Percentiles rank a stretch among this genome's conserved stretches.
Conservation (phyloP, 2,329 filamentous ascomycete genomes). For the Venturia effusa region DNA sequence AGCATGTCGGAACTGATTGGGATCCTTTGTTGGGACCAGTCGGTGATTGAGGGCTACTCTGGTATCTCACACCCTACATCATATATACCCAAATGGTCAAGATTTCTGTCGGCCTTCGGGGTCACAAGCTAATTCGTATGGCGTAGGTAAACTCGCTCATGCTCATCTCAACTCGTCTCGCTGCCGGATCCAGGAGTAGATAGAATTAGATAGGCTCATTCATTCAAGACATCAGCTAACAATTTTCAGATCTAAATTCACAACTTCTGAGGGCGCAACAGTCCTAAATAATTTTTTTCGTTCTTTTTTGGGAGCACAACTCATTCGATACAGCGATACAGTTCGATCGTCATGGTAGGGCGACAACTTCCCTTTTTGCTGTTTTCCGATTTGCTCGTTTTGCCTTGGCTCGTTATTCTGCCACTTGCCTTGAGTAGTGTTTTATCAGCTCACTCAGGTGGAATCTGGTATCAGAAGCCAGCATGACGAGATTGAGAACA, state of each 20-base stretch:
- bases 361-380: too few species aligned
- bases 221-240: background rate
- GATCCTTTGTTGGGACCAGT: background rate
- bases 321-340: too few species aligned
- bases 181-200: background rate
- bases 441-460: too few species aligned
- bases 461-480: too few species aligned
- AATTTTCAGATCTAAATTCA: background rate
- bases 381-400: too few species aligned
- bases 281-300: too few species aligned
- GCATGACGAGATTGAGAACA: too few species aligned
- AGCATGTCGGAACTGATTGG: background rate
- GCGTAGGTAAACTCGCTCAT: background rate
- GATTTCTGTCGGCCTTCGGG: background rate
- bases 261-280: background rate
- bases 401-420: too few species aligned
- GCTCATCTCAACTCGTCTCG: background rate
- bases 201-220: background rate
- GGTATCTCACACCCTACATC: background rate
- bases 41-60: background rate
- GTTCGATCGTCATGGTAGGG: too few species aligned
- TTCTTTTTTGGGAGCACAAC: too few species aligned
- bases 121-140: background rate
- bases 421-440: too few species aligned
- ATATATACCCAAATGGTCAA: background rate